These are phyloP conservation scores for Xylariaceae sp. DNA, from an alignment of 2,329 filamentous ascomycete genomes.

Conservation along the genomic window DNA sequence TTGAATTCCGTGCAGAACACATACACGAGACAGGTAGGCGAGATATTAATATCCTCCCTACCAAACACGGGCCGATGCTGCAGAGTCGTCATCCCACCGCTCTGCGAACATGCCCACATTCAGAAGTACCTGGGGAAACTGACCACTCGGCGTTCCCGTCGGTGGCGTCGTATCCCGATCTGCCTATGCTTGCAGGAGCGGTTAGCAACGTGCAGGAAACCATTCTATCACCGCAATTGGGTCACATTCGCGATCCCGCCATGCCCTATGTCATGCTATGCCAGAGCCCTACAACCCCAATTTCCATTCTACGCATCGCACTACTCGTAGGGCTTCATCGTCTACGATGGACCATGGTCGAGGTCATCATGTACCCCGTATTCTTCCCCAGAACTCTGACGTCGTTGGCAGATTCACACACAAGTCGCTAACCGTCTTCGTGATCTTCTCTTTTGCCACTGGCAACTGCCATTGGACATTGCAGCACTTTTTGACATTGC, in stretches of 20 bases:
- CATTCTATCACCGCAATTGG: constrained; percentile 1
- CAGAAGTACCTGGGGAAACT: constrained; percentile 5
- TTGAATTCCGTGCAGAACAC: no score
- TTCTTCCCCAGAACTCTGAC: not conserved
- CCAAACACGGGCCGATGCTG: not conserved
- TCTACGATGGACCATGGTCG: not conserved
- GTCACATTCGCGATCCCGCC: not conserved
- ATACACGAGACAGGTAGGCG: no score
- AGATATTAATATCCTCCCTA: not conserved
- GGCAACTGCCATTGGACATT: no score
- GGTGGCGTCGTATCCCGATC: constrained; percentile 9
- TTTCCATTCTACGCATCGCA: not conserved
- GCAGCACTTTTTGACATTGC: not conserved
- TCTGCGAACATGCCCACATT: not conserved
- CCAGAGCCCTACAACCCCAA: not conserved
- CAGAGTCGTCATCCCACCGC: constrained; percentile 1
- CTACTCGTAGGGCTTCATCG: not conserved
- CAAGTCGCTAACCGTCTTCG: not conserved
- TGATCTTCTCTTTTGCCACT: not conserved
- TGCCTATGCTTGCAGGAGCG: constrained; percentile 7
- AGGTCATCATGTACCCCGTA: not conserved
- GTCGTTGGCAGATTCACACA: not conserved
- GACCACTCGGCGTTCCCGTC: constrained; percentile 17
- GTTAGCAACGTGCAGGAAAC: constrained; percentile 3
- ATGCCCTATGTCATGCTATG: not conserved